Percentiles rank a stretch among this genome's conserved stretches.
Evolutionary conservation across 331 rosid genomes (phyloP).

Genomic region (Rosa hybrid): DNA sequence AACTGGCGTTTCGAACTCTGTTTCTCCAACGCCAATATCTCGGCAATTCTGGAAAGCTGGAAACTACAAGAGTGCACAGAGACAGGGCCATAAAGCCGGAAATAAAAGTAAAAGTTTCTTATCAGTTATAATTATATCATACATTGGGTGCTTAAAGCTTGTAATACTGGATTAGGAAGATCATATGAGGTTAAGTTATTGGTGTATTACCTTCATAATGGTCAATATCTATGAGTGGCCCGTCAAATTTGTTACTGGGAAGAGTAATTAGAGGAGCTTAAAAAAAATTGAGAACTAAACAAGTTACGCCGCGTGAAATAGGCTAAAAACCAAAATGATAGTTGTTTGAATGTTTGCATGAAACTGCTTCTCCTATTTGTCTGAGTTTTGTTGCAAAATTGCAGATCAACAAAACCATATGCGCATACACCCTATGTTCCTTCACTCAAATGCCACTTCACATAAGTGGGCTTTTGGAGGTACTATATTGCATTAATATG

Average conservation of each 20-base stretch:
- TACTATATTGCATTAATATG: neutral
- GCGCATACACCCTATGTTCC: slow-evolving; percentile 78
- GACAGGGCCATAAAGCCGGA: slow-evolving; percentile 30
- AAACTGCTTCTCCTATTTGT: neutral
- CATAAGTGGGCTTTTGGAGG: slow-evolving; percentile 51
- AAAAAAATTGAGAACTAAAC: neutral
- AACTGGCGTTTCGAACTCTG: slow-evolving; percentile 29
- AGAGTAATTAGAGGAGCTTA: neutral
- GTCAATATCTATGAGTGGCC: neutral
- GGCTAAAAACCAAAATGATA: neutral
- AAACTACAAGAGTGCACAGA: slow-evolving; percentile 36
- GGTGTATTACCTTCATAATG: neutral
- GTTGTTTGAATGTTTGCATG: neutral
- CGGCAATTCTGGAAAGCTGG: slow-evolving; percentile 86
- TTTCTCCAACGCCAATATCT: slow-evolving; percentile 55
- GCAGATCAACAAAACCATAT: slow-evolving; percentile 59
- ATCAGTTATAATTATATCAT: neutral
- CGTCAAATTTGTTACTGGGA: neutral
- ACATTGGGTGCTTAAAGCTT: neutral
- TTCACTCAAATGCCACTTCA: slow-evolving; percentile 51
- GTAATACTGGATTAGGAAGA: neutral
- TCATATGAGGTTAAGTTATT: neutral
- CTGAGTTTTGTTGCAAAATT: slow-evolving; percentile 1
- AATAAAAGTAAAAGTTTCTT: slow-evolving; percentile 43
- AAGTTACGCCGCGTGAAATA: neutral